These are phyloP conservation scores for Rosa rugosa DNA, from an alignment of 306 rosid species.

Conservation along the genomic window DNA sequence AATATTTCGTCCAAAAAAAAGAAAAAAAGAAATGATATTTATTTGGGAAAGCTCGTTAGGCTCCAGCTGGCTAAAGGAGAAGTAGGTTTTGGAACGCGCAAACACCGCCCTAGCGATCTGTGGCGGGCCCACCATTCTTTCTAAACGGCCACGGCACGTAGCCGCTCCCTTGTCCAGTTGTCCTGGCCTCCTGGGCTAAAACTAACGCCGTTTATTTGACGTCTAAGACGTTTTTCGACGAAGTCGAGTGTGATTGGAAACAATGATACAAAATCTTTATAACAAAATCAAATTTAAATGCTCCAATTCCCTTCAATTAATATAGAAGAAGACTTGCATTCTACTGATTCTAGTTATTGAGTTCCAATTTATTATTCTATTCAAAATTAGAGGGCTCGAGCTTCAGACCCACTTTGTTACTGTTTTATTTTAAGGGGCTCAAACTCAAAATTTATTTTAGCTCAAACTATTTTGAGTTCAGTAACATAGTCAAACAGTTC, in stretches of 20 bases:
- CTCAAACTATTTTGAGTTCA: too few species aligned
- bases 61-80: slow-evolving; percentile 37
- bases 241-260: neutral
- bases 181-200: neutral
- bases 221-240: neutral
- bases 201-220: neutral
- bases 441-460: too few species aligned
- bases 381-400: too few species aligned
- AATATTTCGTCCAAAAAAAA: neutral
- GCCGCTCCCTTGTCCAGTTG: neutral
- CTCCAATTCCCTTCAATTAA: too few species aligned
- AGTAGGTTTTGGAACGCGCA: slow-evolving; percentile 50
- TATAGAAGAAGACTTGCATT: too few species aligned
- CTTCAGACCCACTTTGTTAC: too few species aligned
- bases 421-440: too few species aligned
- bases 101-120: slow-evolving; percentile 41
- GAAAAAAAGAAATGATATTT: neutral
- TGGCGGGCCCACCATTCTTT: slow-evolving; percentile 29
- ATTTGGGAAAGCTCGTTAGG: neutral
- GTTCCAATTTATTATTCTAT: too few species aligned
- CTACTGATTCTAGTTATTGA: too few species aligned
- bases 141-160: slow-evolving; percentile 7
- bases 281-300: too few species aligned
- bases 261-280: too few species aligned
- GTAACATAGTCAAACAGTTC: too few species aligned